Conservation (phyloP, 306 rosid species). For the Alnus rubra region DNA sequence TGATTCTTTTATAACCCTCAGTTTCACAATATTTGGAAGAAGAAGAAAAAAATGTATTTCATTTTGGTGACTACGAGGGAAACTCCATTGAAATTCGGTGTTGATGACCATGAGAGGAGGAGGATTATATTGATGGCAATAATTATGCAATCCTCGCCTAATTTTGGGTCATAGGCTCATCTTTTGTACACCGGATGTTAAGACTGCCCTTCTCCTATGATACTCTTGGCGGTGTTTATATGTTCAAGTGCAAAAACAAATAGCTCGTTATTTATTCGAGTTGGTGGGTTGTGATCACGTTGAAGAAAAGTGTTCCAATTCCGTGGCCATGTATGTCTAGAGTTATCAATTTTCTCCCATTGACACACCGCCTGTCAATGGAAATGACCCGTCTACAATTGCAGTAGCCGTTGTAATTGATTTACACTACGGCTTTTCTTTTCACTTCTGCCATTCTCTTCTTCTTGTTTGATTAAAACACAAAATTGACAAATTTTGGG, state of each 20-base stretch:
- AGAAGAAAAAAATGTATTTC: not conserved
- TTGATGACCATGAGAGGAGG: not conserved
- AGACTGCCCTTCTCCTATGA: not conserved
- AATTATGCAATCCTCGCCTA: not conserved
- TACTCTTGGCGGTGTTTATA: not conserved
- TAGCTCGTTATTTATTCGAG: not conserved
- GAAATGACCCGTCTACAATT: no score
- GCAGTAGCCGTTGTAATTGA: no score
- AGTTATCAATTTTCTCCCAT: no score
- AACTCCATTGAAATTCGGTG: not conserved
- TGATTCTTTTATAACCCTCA: constrained; percentile 4
- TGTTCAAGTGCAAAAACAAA: not conserved
- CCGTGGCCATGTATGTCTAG: no score
- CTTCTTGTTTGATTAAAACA: no score
- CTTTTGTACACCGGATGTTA: not conserved
- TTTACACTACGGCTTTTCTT: no score
- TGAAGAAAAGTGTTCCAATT: not conserved
- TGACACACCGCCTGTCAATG: no score
- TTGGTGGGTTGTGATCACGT: not conserved
- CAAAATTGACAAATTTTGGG: no score
- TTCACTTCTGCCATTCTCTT: no score
- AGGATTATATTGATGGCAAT: not conserved
- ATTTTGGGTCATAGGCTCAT: not conserved
- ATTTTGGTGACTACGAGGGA: not conserved
- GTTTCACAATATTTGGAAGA: not conserved